A percentile compares a stretch with the other conserved stretches of the same genome.
phyloP scores from a whole-genome alignment of 345 rosid genomes.

The Carallia brachiata region DNA sequence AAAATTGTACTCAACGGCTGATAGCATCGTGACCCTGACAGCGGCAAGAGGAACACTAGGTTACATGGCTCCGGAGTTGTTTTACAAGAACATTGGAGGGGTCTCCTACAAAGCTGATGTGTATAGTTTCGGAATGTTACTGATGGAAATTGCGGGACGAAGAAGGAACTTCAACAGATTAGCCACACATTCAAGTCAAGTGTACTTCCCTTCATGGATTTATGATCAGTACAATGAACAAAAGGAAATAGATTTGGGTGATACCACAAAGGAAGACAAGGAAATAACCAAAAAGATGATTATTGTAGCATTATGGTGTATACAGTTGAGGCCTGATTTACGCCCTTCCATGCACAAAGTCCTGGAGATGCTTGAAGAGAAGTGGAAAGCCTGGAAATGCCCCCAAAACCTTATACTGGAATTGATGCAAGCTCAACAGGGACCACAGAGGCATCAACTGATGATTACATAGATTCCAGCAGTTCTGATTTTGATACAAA shows the following conservation, averaged over 20 bases:
- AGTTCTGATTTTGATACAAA: too few relatives aligned
- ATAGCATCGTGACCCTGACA: conserved; percentile 14
- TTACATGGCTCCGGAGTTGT: conserved; percentile 11
- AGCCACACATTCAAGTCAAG: neutral
- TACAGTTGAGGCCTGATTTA: neutral
- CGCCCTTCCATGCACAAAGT: conserved; percentile 1
- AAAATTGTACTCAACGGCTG: neutral
- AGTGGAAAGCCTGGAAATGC: neutral
- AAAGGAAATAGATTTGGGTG: neutral
- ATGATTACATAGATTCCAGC: neutral
- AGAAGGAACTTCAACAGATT: conserved; percentile 1
- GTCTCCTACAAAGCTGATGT: conserved; percentile 15
- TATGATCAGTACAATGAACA: neutral
- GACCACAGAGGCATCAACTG: neutral
- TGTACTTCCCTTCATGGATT: neutral
- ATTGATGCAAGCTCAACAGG: neutral
- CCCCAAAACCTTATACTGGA: conserved; percentile 1
- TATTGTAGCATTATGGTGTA: neutral
- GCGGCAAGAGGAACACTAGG: conserved; percentile 14
- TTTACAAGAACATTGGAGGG: conserved; percentile 18
- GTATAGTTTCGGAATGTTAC: conserved; percentile 16
- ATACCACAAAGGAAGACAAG: neutral
- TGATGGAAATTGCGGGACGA: conserved; percentile 1
- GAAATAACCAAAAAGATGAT: conserved; percentile 2
- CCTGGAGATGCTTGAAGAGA: conserved; percentile 1